phyloP scores from a whole-genome alignment of 2,329 filamentous ascomycete species.

The Epichloe sibirici region DNA sequence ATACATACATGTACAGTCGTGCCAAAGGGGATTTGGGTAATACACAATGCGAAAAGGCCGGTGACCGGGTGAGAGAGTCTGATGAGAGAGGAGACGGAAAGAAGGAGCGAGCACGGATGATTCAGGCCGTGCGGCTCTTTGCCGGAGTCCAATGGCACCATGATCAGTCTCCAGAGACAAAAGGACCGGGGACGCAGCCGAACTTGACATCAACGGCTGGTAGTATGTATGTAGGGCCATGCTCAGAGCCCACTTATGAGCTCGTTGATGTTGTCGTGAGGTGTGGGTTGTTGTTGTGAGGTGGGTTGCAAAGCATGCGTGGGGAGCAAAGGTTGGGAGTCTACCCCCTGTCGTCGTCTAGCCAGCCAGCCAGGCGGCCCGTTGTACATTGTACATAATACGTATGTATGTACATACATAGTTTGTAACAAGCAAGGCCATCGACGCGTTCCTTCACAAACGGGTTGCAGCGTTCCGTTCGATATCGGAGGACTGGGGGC shows the following conservation, averaged over 20 bases:
- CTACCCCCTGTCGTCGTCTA: neutral
- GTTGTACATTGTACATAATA: neutral
- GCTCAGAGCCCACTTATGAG: neutral
- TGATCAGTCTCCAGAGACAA: slow-evolving; percentile 1
- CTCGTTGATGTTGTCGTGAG: neutral
- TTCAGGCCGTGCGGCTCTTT: slow-evolving; percentile 4
- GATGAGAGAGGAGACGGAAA: neutral
- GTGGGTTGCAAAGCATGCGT: neutral
- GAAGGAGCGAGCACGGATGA: slow-evolving; percentile 4
- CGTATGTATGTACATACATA: too few relatives aligned
- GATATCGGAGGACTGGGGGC: neutral
- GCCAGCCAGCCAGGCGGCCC: neutral
- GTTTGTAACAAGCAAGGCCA: neutral
- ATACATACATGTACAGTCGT: slow-evolving; percentile 1
- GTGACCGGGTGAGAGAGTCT: neutral
- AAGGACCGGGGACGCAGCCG: slow-evolving; percentile 5
- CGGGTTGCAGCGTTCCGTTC: neutral
- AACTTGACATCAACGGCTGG: slow-evolving; percentile 4
- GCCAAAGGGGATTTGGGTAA: neutral
- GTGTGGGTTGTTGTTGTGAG: neutral
- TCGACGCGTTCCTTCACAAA: neutral
- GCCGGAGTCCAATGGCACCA: neutral
- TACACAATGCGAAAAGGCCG: too few relatives aligned
- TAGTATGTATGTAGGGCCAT: neutral
- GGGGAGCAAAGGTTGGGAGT: neutral